phyloP scores from a whole-genome alignment of 805 yeast genomes.

The Wickerhamiella occidentalis region DNA sequence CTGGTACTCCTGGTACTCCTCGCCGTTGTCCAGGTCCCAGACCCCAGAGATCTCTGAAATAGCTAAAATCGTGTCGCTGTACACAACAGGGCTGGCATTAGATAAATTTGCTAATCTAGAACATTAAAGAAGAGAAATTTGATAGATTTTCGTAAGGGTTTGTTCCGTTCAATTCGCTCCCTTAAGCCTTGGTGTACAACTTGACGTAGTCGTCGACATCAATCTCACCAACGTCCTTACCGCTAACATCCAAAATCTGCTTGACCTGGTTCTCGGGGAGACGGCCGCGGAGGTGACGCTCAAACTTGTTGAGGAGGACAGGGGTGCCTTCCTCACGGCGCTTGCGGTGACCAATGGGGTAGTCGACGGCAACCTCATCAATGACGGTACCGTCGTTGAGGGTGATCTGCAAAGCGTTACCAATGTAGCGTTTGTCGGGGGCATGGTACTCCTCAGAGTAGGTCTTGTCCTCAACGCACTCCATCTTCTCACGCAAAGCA shows the following conservation, averaged over 20 bases:
- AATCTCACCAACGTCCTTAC: conserved; percentile 30
- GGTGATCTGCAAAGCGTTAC: conserved; percentile 41
- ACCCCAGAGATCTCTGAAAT: too few species aligned
- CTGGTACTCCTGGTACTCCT: too few species aligned
- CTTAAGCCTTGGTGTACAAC: conserved; percentile 28
- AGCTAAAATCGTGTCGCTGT: too few species aligned
- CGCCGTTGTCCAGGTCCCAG: too few species aligned
- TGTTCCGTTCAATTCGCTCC: too few species aligned
- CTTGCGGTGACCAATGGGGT: conserved; percentile 46
- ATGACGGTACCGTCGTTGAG: conserved; percentile 42
- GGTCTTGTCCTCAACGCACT: conserved; percentile 38
- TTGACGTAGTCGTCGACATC: conserved; percentile 41
- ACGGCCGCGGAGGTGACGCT: conserved; percentile 39
- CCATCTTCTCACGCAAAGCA: conserved; percentile 41
- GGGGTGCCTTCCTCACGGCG: conserved; percentile 53
- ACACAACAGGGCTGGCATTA: too few species aligned
- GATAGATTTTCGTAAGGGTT: not conserved
- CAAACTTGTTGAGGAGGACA: conserved; percentile 38
- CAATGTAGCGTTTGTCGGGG: conserved; percentile 45
- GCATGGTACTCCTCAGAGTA: conserved; percentile 44
- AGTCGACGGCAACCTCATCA: conserved; percentile 43
- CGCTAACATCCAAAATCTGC: conserved; percentile 30
- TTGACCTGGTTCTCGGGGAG: conserved; percentile 32
- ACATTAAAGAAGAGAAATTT: not conserved
- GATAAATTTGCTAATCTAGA: not conserved